phyloP scores from a whole-genome alignment of 495 filamentous ascomycete genomes.

The Penicilliopsis zonata region DNA sequence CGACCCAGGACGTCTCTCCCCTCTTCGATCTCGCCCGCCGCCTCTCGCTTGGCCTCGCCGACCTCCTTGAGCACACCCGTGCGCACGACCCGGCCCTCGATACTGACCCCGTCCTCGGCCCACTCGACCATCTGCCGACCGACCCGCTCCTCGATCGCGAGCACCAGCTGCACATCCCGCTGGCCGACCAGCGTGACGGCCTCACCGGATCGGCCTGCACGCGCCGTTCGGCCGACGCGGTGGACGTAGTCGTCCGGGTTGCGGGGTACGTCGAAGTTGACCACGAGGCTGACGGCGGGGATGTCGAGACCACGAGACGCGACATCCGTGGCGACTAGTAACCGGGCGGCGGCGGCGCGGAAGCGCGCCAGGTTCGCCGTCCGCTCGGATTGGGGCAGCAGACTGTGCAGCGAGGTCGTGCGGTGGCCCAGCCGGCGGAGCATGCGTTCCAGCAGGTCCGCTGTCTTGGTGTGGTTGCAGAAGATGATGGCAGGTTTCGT shows the following conservation, averaged over 20 bases:
- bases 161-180: conserved; percentile 74
- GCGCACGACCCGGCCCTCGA: conserved; percentile 74
- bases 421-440: conserved; percentile 77
- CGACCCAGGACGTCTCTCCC: conserved; percentile 61
- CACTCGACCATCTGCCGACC: conserved; percentile 71
- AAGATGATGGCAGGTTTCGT: conserved; percentile 78
- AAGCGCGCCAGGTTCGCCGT: conserved; percentile 82
- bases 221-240: conserved; percentile 85
- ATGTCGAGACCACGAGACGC: conserved; percentile 95
- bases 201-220: conserved; percentile 73
- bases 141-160: conserved; percentile 77
- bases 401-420: conserved; percentile 81
- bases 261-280: conserved; percentile 92
- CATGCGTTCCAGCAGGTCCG: conserved; percentile 75
- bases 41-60: conserved; percentile 83
- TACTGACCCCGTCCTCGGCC: conserved; percentile 76
- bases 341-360: conserved; percentile 77
- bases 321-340: conserved; percentile 92
- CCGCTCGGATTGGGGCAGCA: conserved; percentile 69
- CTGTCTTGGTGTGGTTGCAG: conserved; percentile 83
- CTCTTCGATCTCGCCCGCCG: conserved; percentile 81
- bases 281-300: conserved; percentile 74
- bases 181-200: conserved; percentile 86
- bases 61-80: conserved; percentile 73
- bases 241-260: conserved; percentile 98